Conservation (phyloP, 2,329 filamentous ascomycete genomes). For the Aphanocladium album region DNA sequence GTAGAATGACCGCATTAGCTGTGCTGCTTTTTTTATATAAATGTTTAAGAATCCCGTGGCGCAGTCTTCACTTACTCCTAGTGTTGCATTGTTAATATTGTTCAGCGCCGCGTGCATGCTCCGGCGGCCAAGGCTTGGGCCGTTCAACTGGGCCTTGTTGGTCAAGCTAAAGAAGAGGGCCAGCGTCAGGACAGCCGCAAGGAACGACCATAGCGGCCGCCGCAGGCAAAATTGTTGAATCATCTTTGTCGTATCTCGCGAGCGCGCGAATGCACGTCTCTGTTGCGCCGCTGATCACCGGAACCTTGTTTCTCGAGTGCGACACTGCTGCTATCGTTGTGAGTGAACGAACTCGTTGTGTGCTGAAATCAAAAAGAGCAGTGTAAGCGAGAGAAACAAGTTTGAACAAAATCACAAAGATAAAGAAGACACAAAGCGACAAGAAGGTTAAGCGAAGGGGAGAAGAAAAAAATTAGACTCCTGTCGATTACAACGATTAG, state of each 20-base stretch:
- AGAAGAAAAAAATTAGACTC: not conserved
- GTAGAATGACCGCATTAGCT: not conserved
- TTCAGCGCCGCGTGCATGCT: not conserved
- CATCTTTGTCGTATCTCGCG: not conserved
- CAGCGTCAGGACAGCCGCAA: not conserved
- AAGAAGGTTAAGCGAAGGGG: not conserved
- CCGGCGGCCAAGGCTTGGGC: not conserved
- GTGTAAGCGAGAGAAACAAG: not conserved
- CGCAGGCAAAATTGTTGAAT: not conserved
- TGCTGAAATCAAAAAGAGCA: too few species aligned
- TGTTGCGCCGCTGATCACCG: not conserved
- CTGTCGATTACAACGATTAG: not conserved
- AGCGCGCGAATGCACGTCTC: not conserved
- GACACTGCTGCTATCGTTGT: too few species aligned
- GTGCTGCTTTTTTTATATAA: not conserved
- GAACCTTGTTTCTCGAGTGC: not conserved
- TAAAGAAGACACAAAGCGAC: not conserved
- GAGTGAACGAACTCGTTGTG: too few species aligned
- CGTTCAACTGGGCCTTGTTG: not conserved
- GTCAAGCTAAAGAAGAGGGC: not conserved
- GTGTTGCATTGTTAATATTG: slow-evolving; percentile 1
- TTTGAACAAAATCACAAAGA: not conserved
- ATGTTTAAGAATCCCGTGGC: too few species aligned
- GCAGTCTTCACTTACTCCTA: not conserved
- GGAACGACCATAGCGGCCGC: not conserved